Evolutionary conservation across 2,329 filamentous ascomycete species (phyloP).

Genomic region (Pyrenophora graminea): DNA sequence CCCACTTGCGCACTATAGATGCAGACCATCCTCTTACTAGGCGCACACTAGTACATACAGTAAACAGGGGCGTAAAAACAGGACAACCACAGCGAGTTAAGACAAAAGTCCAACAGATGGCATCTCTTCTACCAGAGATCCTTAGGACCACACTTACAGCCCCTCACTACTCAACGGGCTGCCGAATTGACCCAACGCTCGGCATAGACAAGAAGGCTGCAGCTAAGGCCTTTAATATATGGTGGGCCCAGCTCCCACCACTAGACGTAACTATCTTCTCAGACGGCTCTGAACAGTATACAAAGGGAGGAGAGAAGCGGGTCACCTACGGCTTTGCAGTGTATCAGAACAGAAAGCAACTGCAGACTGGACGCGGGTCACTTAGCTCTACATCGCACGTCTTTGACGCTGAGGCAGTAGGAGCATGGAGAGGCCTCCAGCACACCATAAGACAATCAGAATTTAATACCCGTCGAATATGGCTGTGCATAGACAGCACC

Average conservation of each 20-base stretch:
- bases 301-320: background rate
- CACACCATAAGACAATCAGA: background rate
- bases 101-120: background rate
- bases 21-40: background rate
- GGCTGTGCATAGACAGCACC: conserved; percentile 11
- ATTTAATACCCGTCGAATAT: background rate
- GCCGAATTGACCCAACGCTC: conserved; percentile 1
- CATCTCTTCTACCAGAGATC: background rate
- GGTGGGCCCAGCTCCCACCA: background rate
- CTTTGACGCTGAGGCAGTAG: conserved; percentile 8
- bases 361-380: background rate
- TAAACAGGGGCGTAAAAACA: no score
- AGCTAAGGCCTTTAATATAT: background rate
- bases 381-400: conserved; percentile 2
- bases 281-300: conserved; percentile 8
- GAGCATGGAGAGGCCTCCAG: conserved; percentile 3
- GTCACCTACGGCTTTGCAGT: conserved; percentile 8
- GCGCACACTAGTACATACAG: no score
- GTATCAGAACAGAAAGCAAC: background rate
- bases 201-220: background rate
- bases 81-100: background rate
- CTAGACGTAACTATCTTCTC: conserved; percentile 11
- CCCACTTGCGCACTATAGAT: background rate
- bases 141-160: background rate
- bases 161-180: conserved; percentile 2